These are phyloP conservation scores for Penicillium crustosum DNA, from an alignment of 2,329 filamentous ascomycete genomes.

Conservation along the genomic window DNA sequence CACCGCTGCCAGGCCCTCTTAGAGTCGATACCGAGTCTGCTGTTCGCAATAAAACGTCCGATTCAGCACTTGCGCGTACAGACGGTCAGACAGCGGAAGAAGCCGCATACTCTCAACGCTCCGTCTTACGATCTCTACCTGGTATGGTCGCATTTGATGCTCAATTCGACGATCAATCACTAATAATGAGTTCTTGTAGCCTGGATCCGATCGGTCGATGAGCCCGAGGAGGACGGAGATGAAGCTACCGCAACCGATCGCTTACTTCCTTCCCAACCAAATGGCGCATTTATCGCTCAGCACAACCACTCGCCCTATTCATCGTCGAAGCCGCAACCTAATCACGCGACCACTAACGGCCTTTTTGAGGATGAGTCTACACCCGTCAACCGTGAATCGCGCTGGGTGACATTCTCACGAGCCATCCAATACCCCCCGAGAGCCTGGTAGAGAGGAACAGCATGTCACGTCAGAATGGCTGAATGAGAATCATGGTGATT, in stretches of 20 bases:
- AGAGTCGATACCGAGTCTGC: conserved; percentile 24
- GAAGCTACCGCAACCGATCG: conserved; percentile 35
- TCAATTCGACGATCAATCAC: conserved; percentile 4
- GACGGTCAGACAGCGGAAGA: conserved; percentile 20
- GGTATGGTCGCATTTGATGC: conserved; percentile 26
- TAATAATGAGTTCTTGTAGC: conserved; percentile 28
- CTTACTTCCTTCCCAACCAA: conserved; percentile 39
- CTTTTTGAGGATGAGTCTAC: conserved; percentile 12
- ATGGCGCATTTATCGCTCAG: conserved; percentile 46
- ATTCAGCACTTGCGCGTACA: conserved; percentile 22
- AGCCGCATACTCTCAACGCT: conserved; percentile 8
- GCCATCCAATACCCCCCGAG: conserved; percentile 45
- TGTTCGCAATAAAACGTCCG: conserved; percentile 22
- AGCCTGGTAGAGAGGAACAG: conserved; percentile 39
- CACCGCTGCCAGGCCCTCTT: conserved; percentile 13
- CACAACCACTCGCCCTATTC: conserved; percentile 46
- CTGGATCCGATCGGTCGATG: conserved; percentile 47
- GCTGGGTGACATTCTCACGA: conserved; percentile 49
- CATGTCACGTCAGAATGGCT: conserved; percentile 48
- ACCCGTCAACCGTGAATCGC: conserved; percentile 38
- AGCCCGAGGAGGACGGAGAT: conserved; percentile 36
- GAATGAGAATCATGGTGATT: conserved; percentile 46
- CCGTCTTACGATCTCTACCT: conserved; percentile 38
- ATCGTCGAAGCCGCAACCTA: conserved; percentile 26
- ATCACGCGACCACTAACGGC: conserved; percentile 5